Evolutionary conservation across 129 eudicot genomes (phyloP).

Genomic region (Erigeron canadensis): DNA sequence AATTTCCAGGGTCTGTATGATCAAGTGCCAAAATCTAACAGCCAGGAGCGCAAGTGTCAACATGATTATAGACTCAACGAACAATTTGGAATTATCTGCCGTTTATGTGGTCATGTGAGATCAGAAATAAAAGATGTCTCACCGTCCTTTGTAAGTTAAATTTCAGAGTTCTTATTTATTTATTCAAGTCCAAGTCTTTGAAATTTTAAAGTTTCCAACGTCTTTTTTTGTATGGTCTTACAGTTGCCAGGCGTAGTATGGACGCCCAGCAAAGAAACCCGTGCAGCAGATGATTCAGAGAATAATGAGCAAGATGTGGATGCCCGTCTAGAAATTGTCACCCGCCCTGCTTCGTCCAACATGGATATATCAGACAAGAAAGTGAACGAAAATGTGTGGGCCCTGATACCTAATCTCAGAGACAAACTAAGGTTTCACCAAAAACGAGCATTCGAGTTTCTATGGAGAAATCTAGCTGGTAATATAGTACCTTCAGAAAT

Average conservation of each 20-base stretch:
- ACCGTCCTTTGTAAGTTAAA: slow-evolving; percentile 75
- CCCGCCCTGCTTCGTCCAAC: slow-evolving; percentile 60
- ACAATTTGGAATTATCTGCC: slow-evolving; percentile 78
- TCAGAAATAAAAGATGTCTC: slow-evolving; percentile 85
- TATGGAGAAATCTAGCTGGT: slow-evolving; percentile 96
- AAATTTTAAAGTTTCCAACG: neutral
- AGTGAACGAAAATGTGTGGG: slow-evolving; percentile 79
- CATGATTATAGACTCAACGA: slow-evolving; percentile 86
- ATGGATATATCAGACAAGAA: slow-evolving; percentile 45
- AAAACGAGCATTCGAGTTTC: slow-evolving; percentile 84
- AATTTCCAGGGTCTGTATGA: slow-evolving; percentile 48
- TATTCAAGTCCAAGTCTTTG: neutral
- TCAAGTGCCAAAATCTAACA: slow-evolving; percentile 31
- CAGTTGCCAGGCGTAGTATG: slow-evolving; percentile 53
- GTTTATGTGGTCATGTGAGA: slow-evolving; percentile 72
- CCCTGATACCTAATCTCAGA: slow-evolving; percentile 80
- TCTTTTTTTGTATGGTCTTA: slow-evolving; percentile 17
- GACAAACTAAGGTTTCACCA: slow-evolving; percentile 78
- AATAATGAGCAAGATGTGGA: slow-evolving; percentile 40
- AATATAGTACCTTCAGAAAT: slow-evolving; percentile 65
- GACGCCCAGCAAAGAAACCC: slow-evolving; percentile 50
- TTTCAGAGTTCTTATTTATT: neutral
- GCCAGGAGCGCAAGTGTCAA: slow-evolving; percentile 45
- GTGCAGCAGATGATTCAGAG: slow-evolving; percentile 51
- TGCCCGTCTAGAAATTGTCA: slow-evolving; percentile 43